Evolutionary conservation across 805 yeast species (phyloP).

Genomic region (Yarrowia sp.): DNA sequence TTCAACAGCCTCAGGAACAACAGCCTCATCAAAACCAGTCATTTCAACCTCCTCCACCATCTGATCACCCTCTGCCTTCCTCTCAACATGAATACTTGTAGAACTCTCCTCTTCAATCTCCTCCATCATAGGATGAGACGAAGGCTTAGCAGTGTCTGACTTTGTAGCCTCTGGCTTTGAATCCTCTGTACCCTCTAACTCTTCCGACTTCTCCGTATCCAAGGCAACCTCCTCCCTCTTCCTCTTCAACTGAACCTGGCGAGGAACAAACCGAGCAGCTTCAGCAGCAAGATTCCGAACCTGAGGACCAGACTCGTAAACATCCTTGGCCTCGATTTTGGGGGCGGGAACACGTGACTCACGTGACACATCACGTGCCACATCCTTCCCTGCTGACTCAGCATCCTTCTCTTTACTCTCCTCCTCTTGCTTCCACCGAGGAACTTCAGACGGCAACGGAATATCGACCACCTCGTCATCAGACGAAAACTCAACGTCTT

Average conservation of each 20-base stretch:
- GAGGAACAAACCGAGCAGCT: conserved; percentile 11
- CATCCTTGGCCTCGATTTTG: background rate
- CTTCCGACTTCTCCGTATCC: background rate
- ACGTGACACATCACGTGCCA: background rate
- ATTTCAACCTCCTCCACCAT: background rate
- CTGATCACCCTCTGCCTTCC: background rate
- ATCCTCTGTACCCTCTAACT: too few species aligned
- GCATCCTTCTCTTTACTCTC: background rate
- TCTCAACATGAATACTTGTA: conserved; percentile 6
- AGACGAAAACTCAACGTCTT: background rate
- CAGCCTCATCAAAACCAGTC: background rate
- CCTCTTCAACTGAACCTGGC: conserved; percentile 5
- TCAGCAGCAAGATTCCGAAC: conserved; percentile 16
- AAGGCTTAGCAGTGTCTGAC: too few species aligned
- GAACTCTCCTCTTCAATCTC: background rate
- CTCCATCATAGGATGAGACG: background rate
- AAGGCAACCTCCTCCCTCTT: background rate
- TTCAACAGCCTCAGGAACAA: background rate
- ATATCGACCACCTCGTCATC: conserved; percentile 4
- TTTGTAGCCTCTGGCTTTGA: background rate
- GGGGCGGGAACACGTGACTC: background rate
- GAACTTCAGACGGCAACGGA: background rate
- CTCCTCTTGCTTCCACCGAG: background rate
- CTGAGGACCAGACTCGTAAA: conserved; percentile 12
- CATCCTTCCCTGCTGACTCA: background rate